Base-by-base conservation (phyloP, 2,329 filamentous ascomycete species). In the Ophiocordyceps camponoti-saundersi region DNA sequence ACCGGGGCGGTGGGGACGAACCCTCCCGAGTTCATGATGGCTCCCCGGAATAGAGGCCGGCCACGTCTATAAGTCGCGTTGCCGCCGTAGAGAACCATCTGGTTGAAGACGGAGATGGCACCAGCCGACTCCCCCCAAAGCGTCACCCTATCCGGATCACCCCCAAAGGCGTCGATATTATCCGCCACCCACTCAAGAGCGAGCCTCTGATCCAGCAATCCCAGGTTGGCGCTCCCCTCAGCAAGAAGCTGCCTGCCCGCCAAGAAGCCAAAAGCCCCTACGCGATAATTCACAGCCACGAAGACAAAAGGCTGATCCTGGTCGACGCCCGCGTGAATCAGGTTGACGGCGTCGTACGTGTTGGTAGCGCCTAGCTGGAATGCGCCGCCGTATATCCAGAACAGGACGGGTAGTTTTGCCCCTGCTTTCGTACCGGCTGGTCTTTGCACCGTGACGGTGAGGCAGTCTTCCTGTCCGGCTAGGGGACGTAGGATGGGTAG, bases 101-200 rank as follows among this genome's bases (percentile, higher is more conserved):
- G 85, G 55, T 88, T 76, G 45, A 82, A 73, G 1, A 85, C 82
- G 0, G 82, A 87, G 51, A 88, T 86, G 15, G 77, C 66, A 0
- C 81, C 80, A 0, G 82, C 80, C 2, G 73, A 79, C 58, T 89
- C 79, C 23, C 85, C 85, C 80, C 80, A 87, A 49, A 90, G 80
- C 0, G 83, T 89, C 6, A 89, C 82, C 59, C 82, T 83, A n/a
- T 69, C 67, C 0, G 83, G 80, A 57, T 90, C 84, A 15, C 86
- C 86, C 11, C 86, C 86, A 57, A 92, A 93, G 0, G 76, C 70
- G 1, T 67, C 77, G 48, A 90, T 86, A 53, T 89, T 86, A 54
- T 86, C 82, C 10, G 81, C 77, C 1, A 85, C 75, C 85, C 85
- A 90, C 57, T 88, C 65, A 6, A 90, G 67, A 0, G 75, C 84